Conservation (phyloP, 345 rosid genomes). For the Salix caprea region DNA sequence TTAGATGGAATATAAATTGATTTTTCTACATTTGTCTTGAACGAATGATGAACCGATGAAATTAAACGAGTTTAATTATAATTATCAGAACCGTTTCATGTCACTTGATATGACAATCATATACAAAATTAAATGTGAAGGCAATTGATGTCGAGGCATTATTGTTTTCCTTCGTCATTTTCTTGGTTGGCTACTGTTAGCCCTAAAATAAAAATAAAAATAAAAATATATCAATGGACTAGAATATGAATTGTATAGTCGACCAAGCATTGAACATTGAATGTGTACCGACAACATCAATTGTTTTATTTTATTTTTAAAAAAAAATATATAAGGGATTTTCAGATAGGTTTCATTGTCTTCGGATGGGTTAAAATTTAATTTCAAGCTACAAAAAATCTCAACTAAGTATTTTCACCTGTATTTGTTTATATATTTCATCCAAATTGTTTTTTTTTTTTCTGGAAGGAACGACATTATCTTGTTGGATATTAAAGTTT, state of each 20-base stretch:
- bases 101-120: slow-evolving; percentile 11
- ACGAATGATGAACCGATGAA: too few relatives aligned
- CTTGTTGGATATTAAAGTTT: too few relatives aligned
- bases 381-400: too few relatives aligned
- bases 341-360: too few relatives aligned
- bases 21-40: too few relatives aligned
- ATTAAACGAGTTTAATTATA: not conserved
- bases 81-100: not conserved
- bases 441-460: too few relatives aligned
- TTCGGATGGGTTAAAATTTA: too few relatives aligned
- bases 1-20: too few relatives aligned
- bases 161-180: not conserved
- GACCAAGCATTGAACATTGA: not conserved
- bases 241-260: not conserved
- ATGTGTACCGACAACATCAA: not conserved
- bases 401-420: too few relatives aligned
- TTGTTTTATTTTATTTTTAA: not conserved
- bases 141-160: not conserved
- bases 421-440: too few relatives aligned
- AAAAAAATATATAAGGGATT: too few relatives aligned
- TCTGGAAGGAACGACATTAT: too few relatives aligned
- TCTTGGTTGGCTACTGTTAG: not conserved
- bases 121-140: not conserved
- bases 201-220: not conserved
- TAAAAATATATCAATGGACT: not conserved